Base-by-base conservation (phyloP, 257 asterid genomes). In the Ehretia macrophylla region DNA sequence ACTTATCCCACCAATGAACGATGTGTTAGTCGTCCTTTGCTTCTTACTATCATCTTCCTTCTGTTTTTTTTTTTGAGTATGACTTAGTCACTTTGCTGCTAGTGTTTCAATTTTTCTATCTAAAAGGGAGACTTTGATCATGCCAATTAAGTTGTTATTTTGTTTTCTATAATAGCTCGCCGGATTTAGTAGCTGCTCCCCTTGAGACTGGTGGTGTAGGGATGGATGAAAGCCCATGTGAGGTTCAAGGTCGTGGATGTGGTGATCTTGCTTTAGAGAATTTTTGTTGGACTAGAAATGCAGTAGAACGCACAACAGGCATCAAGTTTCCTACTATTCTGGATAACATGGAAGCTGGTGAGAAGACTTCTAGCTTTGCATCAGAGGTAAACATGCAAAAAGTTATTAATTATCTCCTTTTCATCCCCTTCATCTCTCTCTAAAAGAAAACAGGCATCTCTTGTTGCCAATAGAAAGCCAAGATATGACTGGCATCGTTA, bases 321-420 rank as follows among this genome's bases (percentile, higher is more conserved):
- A 79, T 89, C 45, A 96, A 85, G 82, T 93, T 93, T 67, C 99
- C 99, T 20, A 70, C 90, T 59, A 56, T 82, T 75, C 76, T 93
- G 86, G 92, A 77, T 44, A 72, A 75, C 72, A 68, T 45, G 32
- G 69, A 72, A 40, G 57, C 79, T 51, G 84, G 77, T 51, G 90
- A 89, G 64, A 68, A 63, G 47, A 63, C 59, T 75, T 74, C 85
- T 50, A 74, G 58, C 67, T 84, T 86, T 66, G 51, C 79, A 64
- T 82, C 95, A 32, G 97, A 89, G 96, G 99, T 93, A 55, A 68
- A 46, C 42, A 58, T 21, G 21, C 38, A 20, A 10, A 5, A 19
- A 11, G 10, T 16, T 52, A 4, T 52, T 52, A 52, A 10, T 42
- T 10, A 42, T 27, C 35, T 27, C 35, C 22, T 49, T 5, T 49